A percentile compares a stretch with the other conserved stretches of the same genome.
phyloP scores from a whole-genome alignment of 306 rosid species.

The Macrotyloma uniflorum region DNA sequence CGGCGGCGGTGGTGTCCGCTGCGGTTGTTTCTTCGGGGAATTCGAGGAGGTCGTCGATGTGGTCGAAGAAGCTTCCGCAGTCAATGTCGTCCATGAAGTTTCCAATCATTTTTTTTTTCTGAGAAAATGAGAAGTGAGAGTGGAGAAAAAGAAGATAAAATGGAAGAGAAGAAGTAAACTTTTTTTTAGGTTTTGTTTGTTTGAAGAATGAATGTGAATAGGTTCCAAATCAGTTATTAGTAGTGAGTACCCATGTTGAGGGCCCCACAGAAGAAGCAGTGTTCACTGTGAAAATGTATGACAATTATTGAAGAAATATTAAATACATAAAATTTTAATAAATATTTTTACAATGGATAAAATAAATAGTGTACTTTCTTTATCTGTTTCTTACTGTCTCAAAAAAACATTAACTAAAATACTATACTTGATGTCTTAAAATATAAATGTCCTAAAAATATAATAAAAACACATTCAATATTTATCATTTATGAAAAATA shows the following conservation, averaged over 20 bases:
- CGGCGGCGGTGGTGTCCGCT: conserved; percentile 1
- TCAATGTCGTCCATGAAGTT: conserved; percentile 74
- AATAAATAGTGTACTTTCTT: no score
- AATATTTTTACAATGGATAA: neutral
- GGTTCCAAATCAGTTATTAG: conserved; percentile 22
- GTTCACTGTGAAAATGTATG: neutral
- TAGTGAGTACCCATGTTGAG: neutral
- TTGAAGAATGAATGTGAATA: neutral
- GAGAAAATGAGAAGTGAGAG: conserved; percentile 14
- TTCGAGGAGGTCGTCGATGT: conserved; percentile 81
- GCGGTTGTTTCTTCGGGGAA: conserved; percentile 61
- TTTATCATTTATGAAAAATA: neutral
- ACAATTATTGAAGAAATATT: neutral
- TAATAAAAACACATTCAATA: neutral
- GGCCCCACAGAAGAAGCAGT: conserved; percentile 15
- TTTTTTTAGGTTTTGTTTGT: neutral
- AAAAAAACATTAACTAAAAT: neutral
- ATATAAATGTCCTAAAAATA: neutral
- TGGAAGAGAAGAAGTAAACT: neutral
- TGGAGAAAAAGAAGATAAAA: neutral
- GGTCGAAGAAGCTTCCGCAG: conserved; percentile 82
- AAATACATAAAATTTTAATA: neutral
- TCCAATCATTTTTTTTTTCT: conserved; percentile 48
- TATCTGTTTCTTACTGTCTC: no score
- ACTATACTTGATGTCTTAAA: no score